phyloP scores from a whole-genome alignment of 352 stramenopile species.

The Globisporangium nodosum region DNA sequence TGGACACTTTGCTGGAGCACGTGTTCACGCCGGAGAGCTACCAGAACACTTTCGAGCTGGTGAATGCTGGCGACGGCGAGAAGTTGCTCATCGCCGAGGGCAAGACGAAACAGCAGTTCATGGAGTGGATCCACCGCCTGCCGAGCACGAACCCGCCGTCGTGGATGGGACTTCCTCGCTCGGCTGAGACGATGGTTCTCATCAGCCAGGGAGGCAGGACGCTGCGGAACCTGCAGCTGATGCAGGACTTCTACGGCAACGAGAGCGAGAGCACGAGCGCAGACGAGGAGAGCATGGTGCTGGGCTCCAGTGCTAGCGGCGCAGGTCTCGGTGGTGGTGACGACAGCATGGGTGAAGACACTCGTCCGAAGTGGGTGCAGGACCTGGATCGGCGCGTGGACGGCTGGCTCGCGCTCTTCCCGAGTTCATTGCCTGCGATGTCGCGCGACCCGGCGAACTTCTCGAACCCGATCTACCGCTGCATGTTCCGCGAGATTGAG shows the following conservation, averaged over 20 bases:
- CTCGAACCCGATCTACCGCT: constrained; percentile 89
- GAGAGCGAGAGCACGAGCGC: constrained; percentile 32
- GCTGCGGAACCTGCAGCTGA: constrained; percentile 75
- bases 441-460: constrained; percentile 52
- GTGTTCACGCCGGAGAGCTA: constrained; percentile 96
- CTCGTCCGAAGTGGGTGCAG: constrained; percentile 76
- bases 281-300: constrained; percentile 64
- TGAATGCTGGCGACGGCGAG: constrained; percentile 30
- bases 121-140: constrained; percentile 85
- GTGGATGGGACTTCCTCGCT: constrained; percentile 91
- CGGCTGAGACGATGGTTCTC: constrained; percentile 88
- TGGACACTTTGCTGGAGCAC: constrained; percentile 91
- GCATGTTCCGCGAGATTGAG: constrained; percentile 86
- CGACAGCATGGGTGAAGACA: constrained; percentile 25
- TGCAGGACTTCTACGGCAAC: constrained; percentile 78
- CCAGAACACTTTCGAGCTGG: constrained; percentile 78
- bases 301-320: constrained; percentile 16
- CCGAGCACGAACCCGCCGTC: constrained; percentile 88
- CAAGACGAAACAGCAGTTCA: constrained; percentile 90
- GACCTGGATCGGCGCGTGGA: constrained; percentile 68
- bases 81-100: constrained; percentile 79
- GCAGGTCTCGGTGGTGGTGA: constrained; percentile 20
- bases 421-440: constrained; percentile 34
- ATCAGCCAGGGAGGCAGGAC: constrained; percentile 71
- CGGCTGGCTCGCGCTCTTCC: constrained; percentile 59